Base-by-base conservation (phyloP, 306 rosid species). In the Ziziphus jujuba region DNA sequence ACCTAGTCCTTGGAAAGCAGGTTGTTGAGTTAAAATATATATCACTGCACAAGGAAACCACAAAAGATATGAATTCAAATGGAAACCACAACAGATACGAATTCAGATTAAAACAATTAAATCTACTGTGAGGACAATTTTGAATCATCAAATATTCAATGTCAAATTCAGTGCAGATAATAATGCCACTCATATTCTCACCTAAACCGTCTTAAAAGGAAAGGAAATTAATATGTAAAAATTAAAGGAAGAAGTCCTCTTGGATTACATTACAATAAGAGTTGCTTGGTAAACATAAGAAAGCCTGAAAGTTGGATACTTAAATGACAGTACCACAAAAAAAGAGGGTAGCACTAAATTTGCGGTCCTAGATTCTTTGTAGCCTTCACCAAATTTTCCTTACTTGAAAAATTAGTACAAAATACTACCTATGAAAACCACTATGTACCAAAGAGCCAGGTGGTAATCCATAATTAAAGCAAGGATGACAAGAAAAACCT, bases 1-100 rank as follows among this genome's bases (percentile, higher is more conserved):
- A 90, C 98, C 98, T 86, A 83, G 74, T 74, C 72, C 90, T 80
- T 86, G 72, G 70, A 70, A 84, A 63, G 81, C 77, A 67, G 96
- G 97, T 76, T 87, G 97, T 70, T 87, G 97, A 38, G 96, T 88
- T 70, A 86, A 74, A 62, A 84, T 71, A 56, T 92, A 86, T 47
- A 90, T 81, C 60, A 65, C 97, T 92, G 90, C 82, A 81, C 31
- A 67, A 73, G 66, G 52, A 73, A 52, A 76, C 17, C 53, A 63
- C 54, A 63, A 56, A 57, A 65, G 61, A 57, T 58, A 62, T 61
- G 21, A 59, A 66, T 44, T 10, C 49, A 40, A 36, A 40, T 13
- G 23, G 49, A 73, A 51, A 75, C 15, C 52, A 62, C 56, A 62
- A 55, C 60, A 65, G 61, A 58, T 59, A 63, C 56, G 19, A 59